These are phyloP conservation scores for Daldinia concentrica DNA, from an alignment of 495 filamentous ascomycete genomes.

Conservation along the genomic window DNA sequence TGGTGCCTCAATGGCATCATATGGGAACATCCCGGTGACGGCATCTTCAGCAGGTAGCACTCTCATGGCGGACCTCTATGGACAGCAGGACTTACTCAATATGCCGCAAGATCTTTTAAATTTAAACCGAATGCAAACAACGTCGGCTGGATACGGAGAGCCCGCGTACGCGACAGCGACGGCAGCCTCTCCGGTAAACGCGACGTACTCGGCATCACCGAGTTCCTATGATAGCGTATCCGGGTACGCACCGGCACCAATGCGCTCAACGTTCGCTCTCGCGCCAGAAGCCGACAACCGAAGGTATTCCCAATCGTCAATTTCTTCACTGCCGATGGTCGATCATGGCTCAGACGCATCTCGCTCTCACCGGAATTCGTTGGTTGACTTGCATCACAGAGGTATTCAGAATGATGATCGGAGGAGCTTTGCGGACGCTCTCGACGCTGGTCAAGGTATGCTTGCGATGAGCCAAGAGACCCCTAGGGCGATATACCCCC, in stretches of 20 bases:
- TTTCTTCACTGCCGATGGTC: conserved; percentile 63
- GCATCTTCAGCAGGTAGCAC: conserved; percentile 77
- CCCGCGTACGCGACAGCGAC: conserved; percentile 60
- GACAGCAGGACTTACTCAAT: conserved; percentile 74
- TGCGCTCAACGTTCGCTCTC: conserved; percentile 67
- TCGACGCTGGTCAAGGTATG: conserved; percentile 87
- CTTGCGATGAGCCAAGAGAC: conserved; percentile 92
- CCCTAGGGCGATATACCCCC: conserved; percentile 86
- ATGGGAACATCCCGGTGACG: conserved; percentile 71
- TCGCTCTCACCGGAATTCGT: conserved; percentile 61
- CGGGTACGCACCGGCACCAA: conserved; percentile 69
- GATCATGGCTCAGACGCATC: conserved; percentile 50
- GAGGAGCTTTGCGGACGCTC: conserved; percentile 78
- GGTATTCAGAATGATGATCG: conserved; percentile 67
- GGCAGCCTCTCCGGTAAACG: conserved; percentile 67
- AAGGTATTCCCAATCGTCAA: conserved; percentile 91
- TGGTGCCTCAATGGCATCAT: conserved; percentile 76
- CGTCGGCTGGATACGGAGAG: conserved; percentile 59
- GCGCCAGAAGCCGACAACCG: conserved; percentile 70
- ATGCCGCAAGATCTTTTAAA: conserved; percentile 77
- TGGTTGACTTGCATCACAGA: conserved; percentile 71
- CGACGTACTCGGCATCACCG: conserved; percentile 74
- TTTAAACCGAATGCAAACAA: conserved; percentile 61
- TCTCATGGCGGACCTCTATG: conserved; percentile 72
- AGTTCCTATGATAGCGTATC: conserved; percentile 69